phyloP scores from a whole-genome alignment of 2,329 filamentous ascomycete species.

The Calycina herbarum region DNA sequence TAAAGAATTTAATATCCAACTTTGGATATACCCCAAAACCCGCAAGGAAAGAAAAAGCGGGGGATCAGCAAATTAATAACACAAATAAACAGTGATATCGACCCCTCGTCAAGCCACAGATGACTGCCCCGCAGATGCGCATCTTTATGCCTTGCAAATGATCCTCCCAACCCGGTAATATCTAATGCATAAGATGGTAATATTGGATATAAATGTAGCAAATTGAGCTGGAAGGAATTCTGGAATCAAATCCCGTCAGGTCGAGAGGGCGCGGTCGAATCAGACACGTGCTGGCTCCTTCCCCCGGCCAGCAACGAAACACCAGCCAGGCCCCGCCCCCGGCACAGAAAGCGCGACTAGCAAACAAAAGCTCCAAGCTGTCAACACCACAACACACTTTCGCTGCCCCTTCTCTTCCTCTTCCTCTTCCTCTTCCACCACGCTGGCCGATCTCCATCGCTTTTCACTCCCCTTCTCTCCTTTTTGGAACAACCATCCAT shows the following conservation, averaged over 20 bases:
- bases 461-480: background rate
- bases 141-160: background rate
- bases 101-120: background rate
- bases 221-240: background rate
- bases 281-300: background rate
- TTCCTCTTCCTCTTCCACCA: background rate
- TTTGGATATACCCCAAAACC: background rate
- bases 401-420: background rate
- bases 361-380: constrained; percentile 1
- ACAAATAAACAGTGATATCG: background rate
- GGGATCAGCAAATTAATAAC: background rate
- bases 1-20: background rate
- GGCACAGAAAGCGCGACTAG: background rate
- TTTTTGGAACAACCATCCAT: background rate
- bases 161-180: background rate
- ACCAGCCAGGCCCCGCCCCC: background rate
- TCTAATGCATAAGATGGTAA: background rate
- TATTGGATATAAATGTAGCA: background rate
- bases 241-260: too few relatives aligned
- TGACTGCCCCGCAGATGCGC: background rate
- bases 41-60: background rate
- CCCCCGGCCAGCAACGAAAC: background rate
- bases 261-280: background rate
- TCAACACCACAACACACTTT: background rate
- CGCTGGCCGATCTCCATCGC: background rate